Conservation (phyloP, 2,329 filamentous ascomycete species). For the Microsporum ferrugineum region DNA sequence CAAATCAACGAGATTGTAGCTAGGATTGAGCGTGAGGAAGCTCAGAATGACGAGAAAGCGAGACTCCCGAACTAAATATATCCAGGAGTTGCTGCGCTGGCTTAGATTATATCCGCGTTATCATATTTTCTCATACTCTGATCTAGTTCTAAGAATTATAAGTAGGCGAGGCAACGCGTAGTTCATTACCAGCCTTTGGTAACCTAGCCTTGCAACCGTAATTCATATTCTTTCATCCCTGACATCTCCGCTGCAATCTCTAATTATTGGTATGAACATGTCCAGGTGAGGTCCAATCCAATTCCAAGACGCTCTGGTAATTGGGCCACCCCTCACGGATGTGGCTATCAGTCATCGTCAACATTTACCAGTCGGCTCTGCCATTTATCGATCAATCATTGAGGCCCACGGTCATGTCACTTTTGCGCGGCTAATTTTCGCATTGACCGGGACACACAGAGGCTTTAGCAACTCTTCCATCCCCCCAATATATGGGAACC, state of each 20-base stretch:
- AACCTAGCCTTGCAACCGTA: too few species aligned
- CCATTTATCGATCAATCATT: neutral
- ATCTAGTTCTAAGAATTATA: neutral
- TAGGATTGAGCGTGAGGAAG: neutral
- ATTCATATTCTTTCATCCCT: too few species aligned
- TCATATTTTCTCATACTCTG: neutral
- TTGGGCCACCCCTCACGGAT: neutral
- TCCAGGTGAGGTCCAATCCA: too few species aligned
- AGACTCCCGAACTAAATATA: neutral
- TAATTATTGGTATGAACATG: too few species aligned
- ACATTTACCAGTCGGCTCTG: neutral
- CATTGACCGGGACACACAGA: too few species aligned
- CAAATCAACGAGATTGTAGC: neutral
- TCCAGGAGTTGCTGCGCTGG: neutral
- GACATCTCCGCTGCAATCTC: too few species aligned
- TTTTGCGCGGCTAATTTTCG: too few species aligned
- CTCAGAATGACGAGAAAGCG: neutral
- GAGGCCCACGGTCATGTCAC: too few species aligned
- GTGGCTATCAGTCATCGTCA: neutral
- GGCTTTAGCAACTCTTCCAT: too few species aligned
- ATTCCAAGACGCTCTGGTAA: neutral
- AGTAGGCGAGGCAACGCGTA: neutral
- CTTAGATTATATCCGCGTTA: neutral
- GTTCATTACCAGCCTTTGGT: too few species aligned
- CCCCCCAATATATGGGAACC: too few species aligned